phyloP scores from a whole-genome alignment of 2,329 filamentous ascomycete genomes.

The Biscogniauxia sp. region DNA sequence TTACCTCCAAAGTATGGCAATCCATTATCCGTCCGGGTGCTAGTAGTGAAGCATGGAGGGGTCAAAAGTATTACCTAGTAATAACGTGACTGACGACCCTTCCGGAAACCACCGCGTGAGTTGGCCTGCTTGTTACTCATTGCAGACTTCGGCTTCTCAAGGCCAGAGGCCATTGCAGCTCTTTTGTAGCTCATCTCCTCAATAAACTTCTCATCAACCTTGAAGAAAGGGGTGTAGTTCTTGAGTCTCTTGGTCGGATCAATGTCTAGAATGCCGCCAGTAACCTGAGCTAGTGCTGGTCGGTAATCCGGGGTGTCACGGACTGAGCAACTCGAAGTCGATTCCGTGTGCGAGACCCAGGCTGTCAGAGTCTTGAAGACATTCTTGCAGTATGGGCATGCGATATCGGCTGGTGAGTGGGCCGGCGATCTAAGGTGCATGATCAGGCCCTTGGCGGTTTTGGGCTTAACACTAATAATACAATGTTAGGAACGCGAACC shows the following conservation, averaged over 20 bases:
- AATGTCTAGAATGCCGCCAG: constrained; percentile 37
- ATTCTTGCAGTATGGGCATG: constrained; percentile 44
- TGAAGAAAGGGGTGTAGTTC: constrained; percentile 23
- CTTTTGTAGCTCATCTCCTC: not conserved
- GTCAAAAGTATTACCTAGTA: not conserved
- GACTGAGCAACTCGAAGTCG: constrained; percentile 41
- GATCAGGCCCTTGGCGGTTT: constrained; percentile 31
- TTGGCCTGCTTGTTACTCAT: not conserved
- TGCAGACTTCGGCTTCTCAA: not conserved
- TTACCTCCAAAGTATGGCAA: not conserved
- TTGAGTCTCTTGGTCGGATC: constrained; percentile 31
- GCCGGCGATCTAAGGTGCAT: constrained; percentile 43
- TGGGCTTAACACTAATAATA: constrained; percentile 39
- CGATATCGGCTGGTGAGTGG: constrained; percentile 36
- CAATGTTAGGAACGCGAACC: constrained; percentile 12
- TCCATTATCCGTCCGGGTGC: not conserved
- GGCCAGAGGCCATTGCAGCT: not conserved
- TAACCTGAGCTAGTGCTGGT: constrained; percentile 38
- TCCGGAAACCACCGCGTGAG: too few species aligned
- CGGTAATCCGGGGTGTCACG: constrained; percentile 40
- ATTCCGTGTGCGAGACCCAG: constrained; percentile 49
- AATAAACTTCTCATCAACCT: not conserved
- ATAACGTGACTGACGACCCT: not conserved
- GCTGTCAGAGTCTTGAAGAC: constrained; percentile 41
- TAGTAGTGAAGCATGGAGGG: not conserved